Conservation (phyloP, 768 basidiomycete genomes). For the Paxillus rubicundulus region DNA sequence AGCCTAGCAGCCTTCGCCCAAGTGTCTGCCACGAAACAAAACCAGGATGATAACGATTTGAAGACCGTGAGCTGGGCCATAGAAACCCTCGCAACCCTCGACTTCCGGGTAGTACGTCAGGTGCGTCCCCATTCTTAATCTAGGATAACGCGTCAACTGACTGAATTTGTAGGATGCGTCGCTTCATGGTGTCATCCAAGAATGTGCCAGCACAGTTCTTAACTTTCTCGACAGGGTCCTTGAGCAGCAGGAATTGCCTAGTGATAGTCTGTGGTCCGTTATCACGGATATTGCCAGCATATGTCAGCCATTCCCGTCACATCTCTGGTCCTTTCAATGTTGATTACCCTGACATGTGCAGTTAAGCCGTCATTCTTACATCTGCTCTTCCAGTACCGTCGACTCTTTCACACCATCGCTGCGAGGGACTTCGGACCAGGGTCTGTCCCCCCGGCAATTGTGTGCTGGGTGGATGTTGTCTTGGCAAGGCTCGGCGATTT, state of each 20-base stretch:
- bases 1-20: constrained; percentile 20
- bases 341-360: constrained; percentile 17
- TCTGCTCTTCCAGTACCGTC: constrained; percentile 52
- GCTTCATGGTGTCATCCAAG: constrained; percentile 34
- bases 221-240: constrained; percentile 29
- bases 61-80: constrained; percentile 23
- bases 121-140: constrained; percentile 7
- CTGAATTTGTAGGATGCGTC: constrained; percentile 28
- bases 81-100: constrained; percentile 23
- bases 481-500: constrained; percentile 51
- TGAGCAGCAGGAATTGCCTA: background rate
- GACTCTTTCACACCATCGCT: constrained; percentile 45
- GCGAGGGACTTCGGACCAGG: constrained; percentile 26
- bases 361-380: constrained; percentile 33
- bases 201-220: constrained; percentile 34
- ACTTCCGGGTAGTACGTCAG: constrained; percentile 30
- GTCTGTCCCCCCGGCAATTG: constrained; percentile 32
- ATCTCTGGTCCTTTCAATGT: background rate
- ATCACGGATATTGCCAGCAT: constrained; percentile 15
- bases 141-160: background rate
- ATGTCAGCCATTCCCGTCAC: constrained; percentile 14
- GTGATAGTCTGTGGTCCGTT: constrained; percentile 4
- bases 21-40: constrained; percentile 10
- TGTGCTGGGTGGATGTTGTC: constrained; percentile 67
- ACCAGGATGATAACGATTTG: background rate